Base-by-base conservation (phyloP, 345 rosid genomes). In the Aurinia saxatilis region DNA sequence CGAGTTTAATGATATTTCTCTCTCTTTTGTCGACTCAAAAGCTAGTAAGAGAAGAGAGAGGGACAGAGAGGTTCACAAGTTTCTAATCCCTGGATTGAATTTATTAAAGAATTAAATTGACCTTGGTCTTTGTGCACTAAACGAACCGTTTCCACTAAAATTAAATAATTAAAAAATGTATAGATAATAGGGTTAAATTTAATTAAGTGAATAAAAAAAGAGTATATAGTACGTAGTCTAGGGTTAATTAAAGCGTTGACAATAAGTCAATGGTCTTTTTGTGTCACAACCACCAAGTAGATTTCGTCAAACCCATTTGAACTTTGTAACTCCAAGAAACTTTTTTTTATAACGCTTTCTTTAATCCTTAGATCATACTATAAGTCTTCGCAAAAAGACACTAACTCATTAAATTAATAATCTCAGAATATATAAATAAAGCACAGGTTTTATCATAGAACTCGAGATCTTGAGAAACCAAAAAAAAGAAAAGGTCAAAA, bases 221-320 rank as follows among this genome's bases (percentile, higher is more conserved):
- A 31, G 4, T 61, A 19, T 38, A 55, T 54, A 40, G 52, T 15
- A 21, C n/a, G 25, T 27, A 27, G 30, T 70, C 17, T 55, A 70
- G 69, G 39, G 70, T 65, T 71, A 57, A 57, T 65, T 57, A 65
- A 58, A 41, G 75, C 65, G 71, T 72, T 72, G 75, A 72, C 71
- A 65, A 58, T 72, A 72, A 65, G 71, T 72, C 71, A 72, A 72
- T 58, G 50, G 36, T 14, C 50, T 50, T 63, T 65, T 65, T 42
- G 61, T 50, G 65, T 57, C 71, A 50, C 65, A 44, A 65, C 66
- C 55, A 44, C 71, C 66, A 37, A 65, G 71, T 42, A 65, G 66
- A 71, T 71, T 71, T 71, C 61, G 75, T 71, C 75, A 71, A 65
- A 71, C 50, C 55, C 56, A 54, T 70, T 71, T 25, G 27, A 71